Conservation (phyloP, 2,329 filamentous ascomycete genomes). For the Scedosporium aurantiacum region DNA sequence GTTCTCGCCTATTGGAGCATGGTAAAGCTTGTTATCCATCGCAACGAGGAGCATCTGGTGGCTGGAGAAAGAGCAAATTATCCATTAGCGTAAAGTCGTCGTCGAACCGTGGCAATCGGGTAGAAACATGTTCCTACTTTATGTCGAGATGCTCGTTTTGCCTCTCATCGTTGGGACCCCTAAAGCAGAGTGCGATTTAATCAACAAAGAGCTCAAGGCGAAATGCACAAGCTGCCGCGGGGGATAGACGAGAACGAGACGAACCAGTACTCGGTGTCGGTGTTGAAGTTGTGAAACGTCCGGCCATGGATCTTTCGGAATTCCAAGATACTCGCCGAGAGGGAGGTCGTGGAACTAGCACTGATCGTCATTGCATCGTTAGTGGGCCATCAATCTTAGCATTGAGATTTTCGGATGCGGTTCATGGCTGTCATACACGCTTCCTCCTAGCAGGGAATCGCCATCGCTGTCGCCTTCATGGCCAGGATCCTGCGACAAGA, state of each 20-base stretch:
- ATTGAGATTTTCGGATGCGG: too few species aligned
- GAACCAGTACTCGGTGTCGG: conserved; percentile 15
- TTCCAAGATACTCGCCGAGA: conserved; percentile 19
- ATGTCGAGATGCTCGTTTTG: conserved; percentile 13
- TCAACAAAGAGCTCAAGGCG: too few species aligned
- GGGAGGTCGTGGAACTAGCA: conserved; percentile 17
- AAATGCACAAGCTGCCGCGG: too few species aligned
- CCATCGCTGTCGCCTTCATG: not conserved
- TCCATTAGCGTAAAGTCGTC: not conserved
- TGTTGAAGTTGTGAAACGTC: conserved; percentile 14
- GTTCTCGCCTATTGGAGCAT: conserved; percentile 13
- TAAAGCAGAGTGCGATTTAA: not conserved
- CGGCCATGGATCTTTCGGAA: conserved; percentile 19
- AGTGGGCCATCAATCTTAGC: too few species aligned
- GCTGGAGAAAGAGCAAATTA: conserved; percentile 1
- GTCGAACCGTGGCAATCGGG: not conserved
- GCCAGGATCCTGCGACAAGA: not conserved
- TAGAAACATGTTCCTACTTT: conserved; percentile 7
- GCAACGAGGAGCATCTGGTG: conserved; percentile 14
- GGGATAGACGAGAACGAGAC: not conserved
- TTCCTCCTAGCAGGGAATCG: not conserved
- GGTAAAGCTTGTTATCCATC: conserved; percentile 14
- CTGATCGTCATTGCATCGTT: not conserved
- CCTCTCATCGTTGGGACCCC: conserved; percentile 10
- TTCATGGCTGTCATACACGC: not conserved